These are phyloP conservation scores for Penicillium sp. DNA, from an alignment of 2,329 filamentous ascomycete genomes.

Conservation along the genomic window DNA sequence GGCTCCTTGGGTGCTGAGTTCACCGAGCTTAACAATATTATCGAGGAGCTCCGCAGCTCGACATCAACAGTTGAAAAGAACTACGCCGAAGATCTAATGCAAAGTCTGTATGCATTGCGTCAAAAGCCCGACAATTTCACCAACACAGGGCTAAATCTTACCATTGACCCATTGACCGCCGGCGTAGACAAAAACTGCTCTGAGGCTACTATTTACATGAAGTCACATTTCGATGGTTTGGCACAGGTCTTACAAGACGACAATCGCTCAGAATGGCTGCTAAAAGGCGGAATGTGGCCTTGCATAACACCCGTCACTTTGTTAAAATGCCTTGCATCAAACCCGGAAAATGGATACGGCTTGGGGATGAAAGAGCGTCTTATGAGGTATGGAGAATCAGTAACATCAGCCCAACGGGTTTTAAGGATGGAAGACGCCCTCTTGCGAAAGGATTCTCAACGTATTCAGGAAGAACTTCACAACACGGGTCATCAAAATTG, in stretches of 20 bases:
- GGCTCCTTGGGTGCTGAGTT: not conserved
- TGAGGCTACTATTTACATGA: not conserved
- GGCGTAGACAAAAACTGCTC: not conserved
- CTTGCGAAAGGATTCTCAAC: too few species aligned
- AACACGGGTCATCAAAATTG: slow-evolving; percentile 56
- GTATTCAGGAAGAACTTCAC: slow-evolving; percentile 45
- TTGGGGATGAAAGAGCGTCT: too few species aligned
- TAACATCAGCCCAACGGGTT: too few species aligned
- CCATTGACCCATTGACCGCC: not conserved
- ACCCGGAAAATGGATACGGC: too few species aligned
- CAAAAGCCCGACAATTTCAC: not conserved
- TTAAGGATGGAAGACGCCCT: too few species aligned
- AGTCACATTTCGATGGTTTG: not conserved
- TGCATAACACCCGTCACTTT: too few species aligned
- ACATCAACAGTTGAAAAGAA: slow-evolving; percentile 26
- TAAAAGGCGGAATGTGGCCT: too few species aligned
- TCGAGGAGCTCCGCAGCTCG: slow-evolving; percentile 19
- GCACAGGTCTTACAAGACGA: not conserved
- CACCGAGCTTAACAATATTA: slow-evolving; percentile 20
- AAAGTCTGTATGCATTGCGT: slow-evolving; percentile 34
- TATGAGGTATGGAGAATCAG: too few species aligned
- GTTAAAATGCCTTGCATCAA: too few species aligned
- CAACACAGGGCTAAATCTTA: not conserved
- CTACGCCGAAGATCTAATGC: slow-evolving; percentile 36
- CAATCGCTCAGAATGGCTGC: not conserved